A percentile compares a stretch with the other conserved stretches of the same genome.
Evolutionary conservation across 2,329 filamentous ascomycete species (phyloP).

Genomic region (Talaromyces funiculosus): DNA sequence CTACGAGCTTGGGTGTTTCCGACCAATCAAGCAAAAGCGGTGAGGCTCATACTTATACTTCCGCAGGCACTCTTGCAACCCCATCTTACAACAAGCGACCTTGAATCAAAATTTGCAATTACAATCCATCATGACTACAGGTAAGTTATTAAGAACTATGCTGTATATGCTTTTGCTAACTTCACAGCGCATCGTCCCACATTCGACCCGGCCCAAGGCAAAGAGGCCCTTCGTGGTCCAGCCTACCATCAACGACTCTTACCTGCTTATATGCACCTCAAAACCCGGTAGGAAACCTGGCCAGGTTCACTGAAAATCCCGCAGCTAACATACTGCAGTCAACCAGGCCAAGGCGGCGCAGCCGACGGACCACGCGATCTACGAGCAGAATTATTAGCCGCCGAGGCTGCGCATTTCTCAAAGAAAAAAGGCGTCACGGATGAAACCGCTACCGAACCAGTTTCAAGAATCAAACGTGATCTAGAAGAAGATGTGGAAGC

Average conservation of each 20-base stretch:
- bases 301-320: background rate
- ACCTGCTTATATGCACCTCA: constrained; percentile 87
- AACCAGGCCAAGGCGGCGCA: constrained; percentile 84
- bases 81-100: background rate
- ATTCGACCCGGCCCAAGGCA: constrained; percentile 91
- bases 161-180: constrained; percentile 18
- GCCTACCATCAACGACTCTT: constrained; percentile 95
- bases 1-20: constrained; percentile 15
- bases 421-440: constrained; percentile 65
- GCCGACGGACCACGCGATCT: constrained; percentile 73
- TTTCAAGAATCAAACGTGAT: constrained; percentile 57
- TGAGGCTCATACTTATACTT: constrained; percentile 17
- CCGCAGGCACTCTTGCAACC: background rate
- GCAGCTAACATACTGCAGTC: constrained; percentile 40
- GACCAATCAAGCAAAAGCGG: constrained; percentile 28
- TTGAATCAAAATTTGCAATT: too few species aligned
- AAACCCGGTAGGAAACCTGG: constrained; percentile 58
- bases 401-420: constrained; percentile 80
- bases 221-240: constrained; percentile 86
- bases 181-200: constrained; percentile 71
- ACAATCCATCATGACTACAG: constrained; percentile 36
- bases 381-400: constrained; percentile 79
- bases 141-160: constrained; percentile 19
- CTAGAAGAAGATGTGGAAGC: constrained; percentile 48
- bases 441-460: constrained; percentile 35